phyloP scores from a whole-genome alignment of 805 yeast genomes.

The Sugiyamaella lignohabitans region DNA sequence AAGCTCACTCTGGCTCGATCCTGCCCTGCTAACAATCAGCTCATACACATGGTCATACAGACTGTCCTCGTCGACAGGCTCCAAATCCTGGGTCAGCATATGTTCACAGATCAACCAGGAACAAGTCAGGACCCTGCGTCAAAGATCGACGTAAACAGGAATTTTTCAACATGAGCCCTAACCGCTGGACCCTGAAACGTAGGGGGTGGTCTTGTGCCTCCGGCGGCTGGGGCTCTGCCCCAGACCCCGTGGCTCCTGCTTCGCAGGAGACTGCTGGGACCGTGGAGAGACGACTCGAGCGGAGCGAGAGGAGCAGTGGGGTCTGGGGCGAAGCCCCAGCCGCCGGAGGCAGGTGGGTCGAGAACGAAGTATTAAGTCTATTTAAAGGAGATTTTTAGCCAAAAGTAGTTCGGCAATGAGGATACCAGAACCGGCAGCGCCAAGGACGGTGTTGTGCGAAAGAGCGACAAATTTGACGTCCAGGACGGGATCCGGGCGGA shows the following conservation, averaged over 20 bases:
- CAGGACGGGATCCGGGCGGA: conserved; percentile 87
- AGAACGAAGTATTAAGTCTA: too few relatives aligned
- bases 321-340: background rate
- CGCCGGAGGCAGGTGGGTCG: background rate
- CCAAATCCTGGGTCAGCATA: conserved; percentile 7
- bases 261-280: too few relatives aligned
- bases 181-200: too few relatives aligned
- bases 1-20: conserved; percentile 12
- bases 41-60: conserved; percentile 29
- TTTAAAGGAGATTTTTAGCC: conserved; percentile 66
- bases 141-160: too few relatives aligned
- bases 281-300: too few relatives aligned
- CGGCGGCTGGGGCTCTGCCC: background rate
- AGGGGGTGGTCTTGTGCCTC: too few relatives aligned
- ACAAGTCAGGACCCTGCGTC: background rate
- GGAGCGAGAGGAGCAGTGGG: background rate
- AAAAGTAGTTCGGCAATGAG: conserved; percentile 86
- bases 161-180: too few relatives aligned
- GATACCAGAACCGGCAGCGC: conserved; percentile 98
- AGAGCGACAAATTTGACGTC: conserved; percentile 96
- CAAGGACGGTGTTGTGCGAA: conserved; percentile 94
- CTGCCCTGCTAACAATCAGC: conserved; percentile 20
- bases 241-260: background rate
- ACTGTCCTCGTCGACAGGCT: conserved; percentile 12
- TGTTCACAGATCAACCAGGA: background rate